Evolutionary conservation across 2,329 filamentous ascomycete species (phyloP).

Genomic region (Penicillium sp.): DNA sequence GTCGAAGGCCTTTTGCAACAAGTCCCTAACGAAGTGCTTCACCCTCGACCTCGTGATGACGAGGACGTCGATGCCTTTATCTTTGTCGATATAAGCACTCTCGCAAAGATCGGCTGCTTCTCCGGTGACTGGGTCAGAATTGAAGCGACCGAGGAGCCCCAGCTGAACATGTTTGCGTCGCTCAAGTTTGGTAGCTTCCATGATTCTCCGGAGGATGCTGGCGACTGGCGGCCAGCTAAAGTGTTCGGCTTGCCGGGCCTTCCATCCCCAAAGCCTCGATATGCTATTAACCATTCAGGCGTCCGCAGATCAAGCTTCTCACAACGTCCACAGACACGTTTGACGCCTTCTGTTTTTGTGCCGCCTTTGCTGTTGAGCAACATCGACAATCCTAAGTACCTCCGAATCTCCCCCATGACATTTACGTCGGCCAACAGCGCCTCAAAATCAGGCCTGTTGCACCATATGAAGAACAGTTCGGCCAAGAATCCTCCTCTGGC

Average conservation of each 20-base stretch:
- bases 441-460: conserved; percentile 58
- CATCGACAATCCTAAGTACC: conserved; percentile 71
- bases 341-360: conserved; percentile 67
- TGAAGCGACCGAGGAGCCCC: conserved; percentile 71
- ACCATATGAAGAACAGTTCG: conserved; percentile 45
- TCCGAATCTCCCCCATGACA: conserved; percentile 67
- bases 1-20: conserved; percentile 70
- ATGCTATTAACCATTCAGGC: conserved; percentile 52
- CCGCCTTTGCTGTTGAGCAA: conserved; percentile 88
- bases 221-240: conserved; percentile 79
- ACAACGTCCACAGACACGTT: conserved; percentile 43
- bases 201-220: conserved; percentile 54
- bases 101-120: conserved; percentile 91
- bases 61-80: conserved; percentile 85
- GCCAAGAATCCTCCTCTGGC: conserved; percentile 57
- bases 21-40: conserved; percentile 74
- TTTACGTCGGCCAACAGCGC: conserved; percentile 40
- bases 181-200: conserved; percentile 56
- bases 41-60: conserved; percentile 78
- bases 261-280: conserved; percentile 53
- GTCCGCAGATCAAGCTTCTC: conserved; percentile 56
- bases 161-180: conserved; percentile 57
- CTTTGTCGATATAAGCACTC: conserved; percentile 81
- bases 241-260: conserved; percentile 81
- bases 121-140: conserved; percentile 95